A percentile compares a stretch with the other conserved stretches of the same genome.
These are phyloP conservation scores for Glebionis coronaria DNA, from an alignment of 129 eudicot species.

Conservation along the genomic window DNA sequence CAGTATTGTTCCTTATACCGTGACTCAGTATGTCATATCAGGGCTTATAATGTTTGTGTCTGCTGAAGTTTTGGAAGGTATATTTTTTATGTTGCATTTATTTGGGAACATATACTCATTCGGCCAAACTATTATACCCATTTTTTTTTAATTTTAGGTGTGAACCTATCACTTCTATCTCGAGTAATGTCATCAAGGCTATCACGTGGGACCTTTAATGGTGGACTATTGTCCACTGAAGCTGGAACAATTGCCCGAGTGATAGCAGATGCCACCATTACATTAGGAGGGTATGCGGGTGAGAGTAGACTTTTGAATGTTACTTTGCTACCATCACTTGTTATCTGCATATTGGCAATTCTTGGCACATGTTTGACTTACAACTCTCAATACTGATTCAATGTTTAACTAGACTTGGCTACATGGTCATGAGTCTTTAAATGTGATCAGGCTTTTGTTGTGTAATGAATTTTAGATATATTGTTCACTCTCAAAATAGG, in stretches of 20 bases:
- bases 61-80: slow-evolving; percentile 98
- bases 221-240: slow-evolving; percentile 88
- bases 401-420: too few relatives aligned
- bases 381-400: slow-evolving; percentile 63
- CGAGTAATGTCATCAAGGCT: slow-evolving; percentile 96
- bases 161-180: slow-evolving; percentile 79
- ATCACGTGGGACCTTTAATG: slow-evolving; percentile 93
- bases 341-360: slow-evolving; percentile 64
- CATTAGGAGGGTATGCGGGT: slow-evolving; percentile 73
- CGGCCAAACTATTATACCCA: neutral
- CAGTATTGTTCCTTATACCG: slow-evolving; percentile 54
- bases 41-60: slow-evolving; percentile 89
- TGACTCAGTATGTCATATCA: slow-evolving; percentile 78
- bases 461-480: neutral
- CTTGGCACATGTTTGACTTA: slow-evolving; percentile 79
- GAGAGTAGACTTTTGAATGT: slow-evolving; percentile 58
- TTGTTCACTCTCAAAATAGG: too few relatives aligned
- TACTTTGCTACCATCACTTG: slow-evolving; percentile 76
- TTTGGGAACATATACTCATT: neutral
- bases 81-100: neutral
- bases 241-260: slow-evolving; percentile 96
- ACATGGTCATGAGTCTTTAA: too few relatives aligned
- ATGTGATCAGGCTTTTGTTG: neutral
- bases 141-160: slow-evolving; percentile 43
- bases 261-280: slow-evolving; percentile 87